These are phyloP conservation scores for Ogataea haglerorum DNA, from an alignment of 805 yeast species.

Conservation along the genomic window DNA sequence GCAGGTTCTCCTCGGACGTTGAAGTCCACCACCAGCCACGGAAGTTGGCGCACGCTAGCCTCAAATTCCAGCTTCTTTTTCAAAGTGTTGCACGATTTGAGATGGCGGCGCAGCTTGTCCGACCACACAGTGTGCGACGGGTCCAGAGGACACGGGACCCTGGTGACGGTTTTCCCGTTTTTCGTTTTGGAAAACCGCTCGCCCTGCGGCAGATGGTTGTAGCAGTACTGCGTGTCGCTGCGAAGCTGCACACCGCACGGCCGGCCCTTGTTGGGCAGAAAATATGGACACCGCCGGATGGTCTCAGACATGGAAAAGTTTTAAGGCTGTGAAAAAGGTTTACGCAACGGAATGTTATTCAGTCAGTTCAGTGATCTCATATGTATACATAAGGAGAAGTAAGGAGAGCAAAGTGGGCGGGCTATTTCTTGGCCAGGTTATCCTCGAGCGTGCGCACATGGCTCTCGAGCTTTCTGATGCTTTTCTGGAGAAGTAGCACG, in stretches of 20 bases:
- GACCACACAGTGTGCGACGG: conserved; percentile 71
- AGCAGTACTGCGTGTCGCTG: conserved; percentile 49
- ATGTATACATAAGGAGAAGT: conserved; percentile 6
- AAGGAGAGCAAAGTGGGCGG: neutral
- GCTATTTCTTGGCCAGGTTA: conserved; percentile 27
- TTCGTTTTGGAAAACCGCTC: conserved; percentile 16
- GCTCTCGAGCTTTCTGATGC: conserved; percentile 63
- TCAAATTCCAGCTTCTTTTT: conserved; percentile 30
- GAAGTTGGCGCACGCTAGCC: conserved; percentile 27
- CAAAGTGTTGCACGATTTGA: conserved; percentile 56
- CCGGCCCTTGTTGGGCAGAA: conserved; percentile 48
- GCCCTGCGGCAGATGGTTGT: conserved; percentile 48
- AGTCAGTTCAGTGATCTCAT: conserved; percentile 5
- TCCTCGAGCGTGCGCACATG: conserved; percentile 64
- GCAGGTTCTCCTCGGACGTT: conserved; percentile 36
- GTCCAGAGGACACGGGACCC: conserved; percentile 78
- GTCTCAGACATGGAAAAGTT: conserved; percentile 3
- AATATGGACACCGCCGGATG: conserved; percentile 42
- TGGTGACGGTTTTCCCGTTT: conserved; percentile 29
- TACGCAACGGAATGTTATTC: conserved; percentile 3
- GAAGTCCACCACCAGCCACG: conserved; percentile 48
- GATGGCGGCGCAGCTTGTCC: conserved; percentile 51
- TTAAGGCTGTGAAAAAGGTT: conserved; percentile 8
- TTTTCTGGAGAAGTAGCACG: conserved; percentile 64
- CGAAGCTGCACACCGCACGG: conserved; percentile 61